Evolutionary conservation across 2,329 filamentous ascomycete species (phyloP).

Genomic region (Geosmithia morbida): DNA sequence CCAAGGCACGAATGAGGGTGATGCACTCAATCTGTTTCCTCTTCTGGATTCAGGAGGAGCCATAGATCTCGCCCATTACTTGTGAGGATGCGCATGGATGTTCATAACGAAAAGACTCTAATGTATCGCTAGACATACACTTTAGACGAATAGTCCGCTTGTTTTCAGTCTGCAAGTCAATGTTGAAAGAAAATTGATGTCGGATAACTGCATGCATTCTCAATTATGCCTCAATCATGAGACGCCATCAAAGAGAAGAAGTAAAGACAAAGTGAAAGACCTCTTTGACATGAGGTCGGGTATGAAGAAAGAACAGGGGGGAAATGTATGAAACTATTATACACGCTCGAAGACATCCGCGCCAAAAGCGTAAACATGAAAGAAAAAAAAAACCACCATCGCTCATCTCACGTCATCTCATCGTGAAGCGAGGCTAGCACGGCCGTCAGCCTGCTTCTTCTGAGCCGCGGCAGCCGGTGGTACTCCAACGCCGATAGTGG

Average conservation of each 20-base stretch:
- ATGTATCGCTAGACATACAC: no score
- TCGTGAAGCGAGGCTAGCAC: constrained; percentile 11
- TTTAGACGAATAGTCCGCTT: not conserved
- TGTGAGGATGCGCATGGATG: not conserved
- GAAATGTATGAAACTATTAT: not conserved
- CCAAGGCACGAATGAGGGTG: constrained; percentile 20
- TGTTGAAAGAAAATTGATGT: not conserved
- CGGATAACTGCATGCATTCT: not conserved
- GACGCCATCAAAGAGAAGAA: not conserved
- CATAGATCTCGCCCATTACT: constrained; percentile 32
- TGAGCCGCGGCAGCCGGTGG: constrained; percentile 7
- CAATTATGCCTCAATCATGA: not conserved
- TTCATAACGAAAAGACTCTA: not conserved
- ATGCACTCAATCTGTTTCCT: constrained; percentile 35
- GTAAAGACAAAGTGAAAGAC: not conserved
- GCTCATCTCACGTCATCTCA: constrained; percentile 7
- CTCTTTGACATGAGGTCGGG: not conserved
- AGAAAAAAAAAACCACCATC: constrained; percentile 4
- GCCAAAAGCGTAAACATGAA: not conserved
- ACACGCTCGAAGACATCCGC: not conserved
- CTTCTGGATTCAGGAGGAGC: constrained; percentile 35
- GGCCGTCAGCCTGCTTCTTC: constrained; percentile 11
- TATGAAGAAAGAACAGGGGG: not conserved
- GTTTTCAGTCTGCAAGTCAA: not conserved
- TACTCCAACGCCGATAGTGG: constrained; percentile 20